Conservation (phyloP, 192 early-diverging fungal species). For the Coemansia sp. region DNA sequence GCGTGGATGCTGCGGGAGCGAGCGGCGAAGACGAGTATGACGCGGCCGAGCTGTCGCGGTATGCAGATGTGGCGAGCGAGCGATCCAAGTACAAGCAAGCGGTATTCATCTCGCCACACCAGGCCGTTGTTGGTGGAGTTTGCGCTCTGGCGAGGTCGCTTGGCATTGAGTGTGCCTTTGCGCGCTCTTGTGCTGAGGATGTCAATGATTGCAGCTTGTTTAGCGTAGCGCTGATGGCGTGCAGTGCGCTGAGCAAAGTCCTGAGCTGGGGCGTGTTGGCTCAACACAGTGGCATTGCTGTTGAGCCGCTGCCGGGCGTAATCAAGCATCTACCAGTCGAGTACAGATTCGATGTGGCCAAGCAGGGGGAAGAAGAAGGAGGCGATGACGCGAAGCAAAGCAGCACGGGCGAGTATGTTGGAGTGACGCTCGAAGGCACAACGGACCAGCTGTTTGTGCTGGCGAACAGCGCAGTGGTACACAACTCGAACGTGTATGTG, state of each 20-base stretch:
- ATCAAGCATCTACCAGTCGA: no score
- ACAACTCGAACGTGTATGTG: slow-evolving; percentile 92
- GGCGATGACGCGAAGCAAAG: no score
- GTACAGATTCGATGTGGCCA: slow-evolving; percentile 8
- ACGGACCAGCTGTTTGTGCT: slow-evolving; percentile 49
- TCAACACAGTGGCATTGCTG: no score
- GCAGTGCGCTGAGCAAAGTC: slow-evolving; percentile 25
- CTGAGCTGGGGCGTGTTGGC: no score
- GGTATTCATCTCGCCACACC: background rate
- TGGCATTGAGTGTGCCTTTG: slow-evolving; percentile 4
- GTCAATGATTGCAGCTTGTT: background rate
- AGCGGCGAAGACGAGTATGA: background rate
- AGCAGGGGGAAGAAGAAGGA: no score
- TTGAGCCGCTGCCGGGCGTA: background rate
- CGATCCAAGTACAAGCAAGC: background rate
- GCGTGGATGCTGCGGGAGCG: background rate
- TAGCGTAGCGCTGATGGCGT: background rate
- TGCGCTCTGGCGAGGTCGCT: slow-evolving; percentile 16
- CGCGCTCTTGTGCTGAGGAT: background rate
- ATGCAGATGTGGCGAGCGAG: background rate
- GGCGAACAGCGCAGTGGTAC: slow-evolving; percentile 38
- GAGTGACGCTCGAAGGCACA: slow-evolving; percentile 13
- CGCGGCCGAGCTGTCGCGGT: background rate
- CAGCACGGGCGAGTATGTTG: slow-evolving; percentile 23
- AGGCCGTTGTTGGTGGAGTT: background rate